These are phyloP conservation scores for Zelonia costaricensis DNA, from an alignment of 208 protist species.

Conservation along the genomic window DNA sequence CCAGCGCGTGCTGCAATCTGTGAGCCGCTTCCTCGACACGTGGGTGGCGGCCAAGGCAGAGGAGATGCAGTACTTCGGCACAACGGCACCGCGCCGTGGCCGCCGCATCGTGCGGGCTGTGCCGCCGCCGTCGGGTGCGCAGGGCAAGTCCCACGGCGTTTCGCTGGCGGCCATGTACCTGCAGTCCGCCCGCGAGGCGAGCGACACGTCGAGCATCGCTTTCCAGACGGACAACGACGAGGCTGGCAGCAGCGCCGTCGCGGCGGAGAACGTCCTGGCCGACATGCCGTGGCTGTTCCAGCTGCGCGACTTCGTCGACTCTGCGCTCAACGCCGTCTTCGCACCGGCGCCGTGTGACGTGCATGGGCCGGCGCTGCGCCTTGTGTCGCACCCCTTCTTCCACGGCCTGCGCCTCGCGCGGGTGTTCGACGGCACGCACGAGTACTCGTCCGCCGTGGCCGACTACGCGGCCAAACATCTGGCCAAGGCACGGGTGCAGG, in stretches of 20 bases:
- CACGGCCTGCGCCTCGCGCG: slow-evolving; percentile 31
- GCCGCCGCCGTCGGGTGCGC: slow-evolving; percentile 18
- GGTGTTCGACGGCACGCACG: slow-evolving; percentile 71
- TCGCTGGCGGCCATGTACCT: slow-evolving; percentile 59
- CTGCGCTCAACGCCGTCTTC: slow-evolving; percentile 56
- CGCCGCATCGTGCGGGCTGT: slow-evolving; percentile 32
- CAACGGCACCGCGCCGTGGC: slow-evolving; percentile 29
- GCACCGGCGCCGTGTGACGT: slow-evolving; percentile 37
- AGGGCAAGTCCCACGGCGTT: slow-evolving; percentile 43
- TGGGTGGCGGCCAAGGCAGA: slow-evolving; percentile 67
- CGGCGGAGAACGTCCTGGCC: slow-evolving; percentile 39
- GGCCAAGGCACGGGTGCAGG: slow-evolving; percentile 47
- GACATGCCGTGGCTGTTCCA: slow-evolving; percentile 67
- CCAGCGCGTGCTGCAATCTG: slow-evolving; percentile 53
- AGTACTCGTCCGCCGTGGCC: slow-evolving; percentile 41
- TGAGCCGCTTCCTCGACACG: slow-evolving; percentile 49
- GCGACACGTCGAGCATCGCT: slow-evolving; percentile 26
- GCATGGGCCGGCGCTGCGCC: slow-evolving; percentile 35
- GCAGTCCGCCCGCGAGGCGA: slow-evolving; percentile 27
- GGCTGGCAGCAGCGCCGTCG: neutral
- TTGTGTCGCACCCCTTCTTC: slow-evolving; percentile 79
- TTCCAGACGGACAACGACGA: slow-evolving; percentile 17
- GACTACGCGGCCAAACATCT: slow-evolving; percentile 39
- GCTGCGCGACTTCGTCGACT: slow-evolving; percentile 66
- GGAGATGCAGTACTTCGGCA: slow-evolving; percentile 61